A percentile compares a stretch with the other conserved stretches of the same genome.
phyloP scores from a whole-genome alignment of 805 yeast genomes.

The Monosporozyma yasuniensis region DNA sequence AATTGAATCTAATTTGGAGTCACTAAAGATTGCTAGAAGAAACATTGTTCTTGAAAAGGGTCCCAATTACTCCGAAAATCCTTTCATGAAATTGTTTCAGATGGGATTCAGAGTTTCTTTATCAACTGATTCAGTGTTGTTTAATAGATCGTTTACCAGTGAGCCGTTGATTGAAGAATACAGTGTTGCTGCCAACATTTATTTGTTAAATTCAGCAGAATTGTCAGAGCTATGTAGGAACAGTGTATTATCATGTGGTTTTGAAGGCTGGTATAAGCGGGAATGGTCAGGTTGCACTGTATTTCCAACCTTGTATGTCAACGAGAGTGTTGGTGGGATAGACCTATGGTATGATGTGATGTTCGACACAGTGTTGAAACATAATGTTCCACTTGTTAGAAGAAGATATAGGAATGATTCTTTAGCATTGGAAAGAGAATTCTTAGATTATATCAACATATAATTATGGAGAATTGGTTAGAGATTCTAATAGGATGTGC shows the following conservation, averaged over 20 bases:
- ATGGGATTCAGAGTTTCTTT: constrained; percentile 18
- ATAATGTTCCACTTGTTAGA: constrained; percentile 22
- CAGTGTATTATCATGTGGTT: constrained; percentile 21
- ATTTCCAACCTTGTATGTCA: neutral
- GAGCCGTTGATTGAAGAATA: constrained; percentile 26
- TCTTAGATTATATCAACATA: constrained; percentile 5
- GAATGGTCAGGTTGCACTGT: constrained; percentile 22
- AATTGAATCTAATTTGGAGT: neutral
- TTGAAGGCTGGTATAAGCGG: constrained; percentile 22
- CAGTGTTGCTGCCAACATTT: constrained; percentile 26
- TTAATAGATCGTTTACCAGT: constrained; percentile 22
- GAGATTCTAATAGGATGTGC: too few relatives aligned
- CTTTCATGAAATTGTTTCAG: constrained; percentile 22
- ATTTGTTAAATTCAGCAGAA: constrained; percentile 22
- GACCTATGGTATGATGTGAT: constrained; percentile 20
- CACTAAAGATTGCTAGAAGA: neutral
- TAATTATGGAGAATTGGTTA: too few relatives aligned
- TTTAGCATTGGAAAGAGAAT: constrained; percentile 19
- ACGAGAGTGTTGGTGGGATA: constrained; percentile 14
- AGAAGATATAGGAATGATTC: constrained; percentile 17
- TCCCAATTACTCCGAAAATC: constrained; percentile 15
- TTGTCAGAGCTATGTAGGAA: constrained; percentile 23
- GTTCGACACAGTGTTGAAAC: constrained; percentile 19
- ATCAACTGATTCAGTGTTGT: constrained; percentile 20
- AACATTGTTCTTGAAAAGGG: neutral